Base-by-base conservation (phyloP, 2,329 filamentous ascomycete genomes). In the Cercospora citrullina region DNA sequence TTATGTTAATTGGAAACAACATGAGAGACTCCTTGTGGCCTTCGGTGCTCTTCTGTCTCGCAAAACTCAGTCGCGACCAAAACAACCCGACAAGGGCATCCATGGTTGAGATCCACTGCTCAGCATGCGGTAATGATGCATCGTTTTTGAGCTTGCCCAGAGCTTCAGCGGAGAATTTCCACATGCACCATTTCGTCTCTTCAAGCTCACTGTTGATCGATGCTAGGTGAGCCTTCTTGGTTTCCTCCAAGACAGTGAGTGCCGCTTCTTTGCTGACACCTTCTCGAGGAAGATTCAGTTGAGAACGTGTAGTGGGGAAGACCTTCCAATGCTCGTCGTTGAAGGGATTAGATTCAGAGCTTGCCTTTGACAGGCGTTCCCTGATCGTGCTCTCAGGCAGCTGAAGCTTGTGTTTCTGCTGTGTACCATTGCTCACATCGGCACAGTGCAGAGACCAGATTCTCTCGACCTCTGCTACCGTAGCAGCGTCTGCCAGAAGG, bases 51-150 rank as follows among this genome's bases (percentile, higher is more conserved):
- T 64, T 67, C 55, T 68, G 66, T 55, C 63, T 66, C 9, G 55
- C 59, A 12, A 58, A 48, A 16, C 63, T 33, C 4, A 68, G 36
- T 28, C 71, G 65, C 12, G 71, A 72, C 71, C 69, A 72, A 62
- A 72, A 71, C 2, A 72, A 66, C 2, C 67, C 69, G 30, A 71
- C 48, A 14, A 72, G 18, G 5, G 69, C 71, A 42, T 72, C 63
- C 65, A 69, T 69, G 18, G 71, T 72, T 10, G 71, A 72, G 31
- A 72, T 72, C 71, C 71, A 72, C 33, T 62, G 31, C 12, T 48
- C 45, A 3, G 48, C 21, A 42, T 63, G 48, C n/a, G 39, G 23
- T 9, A 53, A 62, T 4, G 67, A 64, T 16, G 69, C 68, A 36
- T 63, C 67, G 31, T 64, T 61, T 53, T 71, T 72, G 31, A 72